Conservation (phyloP, 2,329 filamentous ascomycete genomes). For the Zasmidium cellare region DNA sequence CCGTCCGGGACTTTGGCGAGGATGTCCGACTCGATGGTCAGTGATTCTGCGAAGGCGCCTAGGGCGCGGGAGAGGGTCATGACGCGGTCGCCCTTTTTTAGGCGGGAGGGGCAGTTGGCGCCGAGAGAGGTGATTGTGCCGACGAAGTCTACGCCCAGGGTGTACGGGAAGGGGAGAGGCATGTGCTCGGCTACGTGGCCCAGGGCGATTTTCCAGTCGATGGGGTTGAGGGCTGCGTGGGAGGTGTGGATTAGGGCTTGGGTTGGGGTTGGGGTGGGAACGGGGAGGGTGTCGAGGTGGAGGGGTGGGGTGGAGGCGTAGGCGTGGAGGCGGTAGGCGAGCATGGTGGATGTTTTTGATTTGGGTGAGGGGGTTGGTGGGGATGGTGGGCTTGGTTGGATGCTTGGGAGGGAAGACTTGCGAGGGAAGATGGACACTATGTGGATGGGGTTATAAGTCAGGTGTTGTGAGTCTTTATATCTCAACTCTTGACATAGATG, state of each 20-base stretch:
- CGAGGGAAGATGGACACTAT: no score
- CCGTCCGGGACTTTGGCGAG: not conserved
- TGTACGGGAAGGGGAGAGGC: constrained; percentile 1
- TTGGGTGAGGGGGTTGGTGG: no score
- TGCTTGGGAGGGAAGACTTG: no score
- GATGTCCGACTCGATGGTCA: constrained; percentile 4
- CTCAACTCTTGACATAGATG: no score
- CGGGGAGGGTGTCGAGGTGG: constrained; percentile 4
- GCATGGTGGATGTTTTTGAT: not conserved
- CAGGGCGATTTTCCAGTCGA: constrained; percentile 11
- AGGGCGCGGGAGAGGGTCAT: constrained; percentile 3
- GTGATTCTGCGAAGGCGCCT: constrained; percentile 5
- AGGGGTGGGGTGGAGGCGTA: constrained; percentile 1
- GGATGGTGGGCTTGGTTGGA: not conserved
- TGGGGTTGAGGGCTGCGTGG: constrained; percentile 5
- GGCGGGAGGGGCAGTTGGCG: not conserved
- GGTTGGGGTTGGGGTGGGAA: not conserved
- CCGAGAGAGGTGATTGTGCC: constrained; percentile 1
- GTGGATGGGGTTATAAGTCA: no score
- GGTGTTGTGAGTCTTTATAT: no score
- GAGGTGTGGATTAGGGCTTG: constrained; percentile 1
- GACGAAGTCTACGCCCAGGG: constrained; percentile 10
- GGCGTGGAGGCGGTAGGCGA: constrained; percentile 5
- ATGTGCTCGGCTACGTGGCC: constrained; percentile 6
- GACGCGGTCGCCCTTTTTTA: constrained; percentile 5